Conservation (phyloP, 2,329 filamentous ascomycete species). For the Fusarium vanettenii region DNA sequence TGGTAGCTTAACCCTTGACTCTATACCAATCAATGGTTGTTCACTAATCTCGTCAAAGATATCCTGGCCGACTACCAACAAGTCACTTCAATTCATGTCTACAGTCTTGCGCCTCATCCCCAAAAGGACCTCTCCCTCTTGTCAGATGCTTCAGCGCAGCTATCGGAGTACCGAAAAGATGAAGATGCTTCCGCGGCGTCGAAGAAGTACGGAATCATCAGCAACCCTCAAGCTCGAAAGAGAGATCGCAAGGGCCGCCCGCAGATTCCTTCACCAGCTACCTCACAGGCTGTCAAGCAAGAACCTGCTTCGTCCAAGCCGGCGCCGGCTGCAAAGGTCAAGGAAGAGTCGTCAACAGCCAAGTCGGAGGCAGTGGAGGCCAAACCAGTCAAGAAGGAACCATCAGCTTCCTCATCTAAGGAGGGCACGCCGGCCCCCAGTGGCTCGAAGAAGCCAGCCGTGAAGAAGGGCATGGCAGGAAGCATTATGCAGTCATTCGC, state of each 20-base stretch:
- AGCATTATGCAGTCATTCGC: conserved; percentile 85
- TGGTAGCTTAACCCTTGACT: conserved; percentile 49
- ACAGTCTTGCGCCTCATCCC: conserved; percentile 80
- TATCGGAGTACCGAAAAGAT: conserved; percentile 64
- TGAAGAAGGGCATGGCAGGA: conserved; percentile 69
- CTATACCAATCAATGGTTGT: background rate
- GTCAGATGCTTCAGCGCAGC: conserved; percentile 74
- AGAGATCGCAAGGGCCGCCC: conserved; percentile 56
- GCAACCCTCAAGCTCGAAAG: conserved; percentile 74
- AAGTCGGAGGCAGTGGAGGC: conserved; percentile 14
- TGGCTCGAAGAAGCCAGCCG: conserved; percentile 48
- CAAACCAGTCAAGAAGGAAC: conserved; percentile 47
- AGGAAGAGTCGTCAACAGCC: conserved; percentile 27
- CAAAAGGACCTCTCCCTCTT: conserved; percentile 78
- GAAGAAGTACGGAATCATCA: conserved; percentile 78
- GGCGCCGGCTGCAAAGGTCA: conserved; percentile 38
- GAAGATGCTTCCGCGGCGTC: conserved; percentile 70
- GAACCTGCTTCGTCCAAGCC: conserved; percentile 25
- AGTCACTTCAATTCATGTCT: conserved; percentile 86
- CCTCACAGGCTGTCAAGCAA: conserved; percentile 38
- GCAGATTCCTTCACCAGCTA: conserved; percentile 40
- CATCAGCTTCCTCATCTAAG: conserved; percentile 36
- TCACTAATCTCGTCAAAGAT: conserved; percentile 58
- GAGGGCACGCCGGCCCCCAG: conserved; percentile 43
- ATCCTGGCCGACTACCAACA: conserved; percentile 75